Percentiles rank a stretch among this genome's conserved stretches.
These are phyloP conservation scores for Solanum pimpinellifolium DNA, from an alignment of 257 asterid species.

Conservation along the genomic window DNA sequence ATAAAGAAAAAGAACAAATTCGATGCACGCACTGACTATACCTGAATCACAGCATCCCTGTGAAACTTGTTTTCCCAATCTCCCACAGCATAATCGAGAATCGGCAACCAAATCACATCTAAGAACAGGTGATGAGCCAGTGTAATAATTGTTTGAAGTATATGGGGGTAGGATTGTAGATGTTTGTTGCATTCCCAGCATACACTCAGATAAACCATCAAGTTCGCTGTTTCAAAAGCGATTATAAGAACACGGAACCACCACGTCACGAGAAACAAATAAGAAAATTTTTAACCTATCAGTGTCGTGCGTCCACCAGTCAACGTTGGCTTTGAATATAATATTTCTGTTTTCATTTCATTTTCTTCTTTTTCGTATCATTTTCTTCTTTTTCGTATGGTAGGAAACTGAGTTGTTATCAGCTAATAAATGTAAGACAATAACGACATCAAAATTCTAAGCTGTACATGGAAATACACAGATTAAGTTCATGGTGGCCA, in stretches of 20 bases:
- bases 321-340: neutral
- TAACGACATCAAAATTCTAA: neutral
- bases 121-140: neutral
- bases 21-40: neutral
- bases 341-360: neutral
- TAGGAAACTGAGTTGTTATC: neutral
- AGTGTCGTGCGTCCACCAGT: neutral
- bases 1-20: neutral
- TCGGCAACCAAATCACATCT: neutral
- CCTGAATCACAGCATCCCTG: conserved; percentile 12
- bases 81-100: conserved; percentile 5
- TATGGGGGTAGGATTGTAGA: neutral
- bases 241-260: neutral
- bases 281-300: neutral
- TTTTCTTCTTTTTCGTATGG: neutral
- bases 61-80: conserved; percentile 2
- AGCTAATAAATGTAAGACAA: neutral
- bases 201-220: conserved; percentile 11
- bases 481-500: neutral
- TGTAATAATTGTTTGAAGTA: neutral
- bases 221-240: conserved; percentile 15
- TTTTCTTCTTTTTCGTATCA: neutral
- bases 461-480: neutral
- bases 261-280: neutral
- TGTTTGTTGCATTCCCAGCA: conserved; percentile 4